Base-by-base conservation (phyloP, 2,329 filamentous ascomycete species). In the Arthrobotrys entomopaga region DNA sequence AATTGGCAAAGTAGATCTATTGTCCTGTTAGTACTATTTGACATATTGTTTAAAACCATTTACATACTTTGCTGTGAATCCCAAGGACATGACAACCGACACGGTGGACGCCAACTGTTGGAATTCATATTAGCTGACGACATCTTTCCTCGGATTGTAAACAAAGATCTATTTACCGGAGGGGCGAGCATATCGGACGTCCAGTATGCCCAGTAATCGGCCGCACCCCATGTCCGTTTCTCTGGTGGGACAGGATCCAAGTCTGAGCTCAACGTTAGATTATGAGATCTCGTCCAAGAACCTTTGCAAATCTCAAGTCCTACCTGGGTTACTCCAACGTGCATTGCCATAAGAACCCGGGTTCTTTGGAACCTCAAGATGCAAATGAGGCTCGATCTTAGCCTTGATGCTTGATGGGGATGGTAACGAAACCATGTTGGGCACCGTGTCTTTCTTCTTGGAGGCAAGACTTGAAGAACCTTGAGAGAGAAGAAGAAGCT, bases 141-240 rank as follows among this genome's bases (percentile, higher is more conserved):
- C 10, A 5, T 10, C 2, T 8, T 13, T 16, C n/a, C 4, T 69
- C 42, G 61, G 57, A 16, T 22, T 42, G 46, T 38, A 29, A 15
- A 15, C 19, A 26, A 22, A 59, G 43, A 24, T 38, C 11, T 61
- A 61, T 63, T 53, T 77, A 72, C 77, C 66, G 82, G 82, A 59
- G 82, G 82, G 43, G 82, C 82, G 40, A 83, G 79, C 79, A 84
- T 82, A 73, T 85, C 84, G 5, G 81, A 83, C 71, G 81, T 83
- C 84, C 84, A 85, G 77, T 85, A 84, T 13, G 82, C 81, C 80
- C 83, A 82, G 76, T 83, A 84, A 29, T 83, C 82, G 57, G 84
- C 84, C 84, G 19, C 83, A 85, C 75, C 84, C 84, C 84, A 85
- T 20, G 83, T 86, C 70, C 84, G 81, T 65, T 84, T 80, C 67